Conservation (phyloP, 2,329 filamentous ascomycete species). For the Alternaria novae-zelandiae region DNA sequence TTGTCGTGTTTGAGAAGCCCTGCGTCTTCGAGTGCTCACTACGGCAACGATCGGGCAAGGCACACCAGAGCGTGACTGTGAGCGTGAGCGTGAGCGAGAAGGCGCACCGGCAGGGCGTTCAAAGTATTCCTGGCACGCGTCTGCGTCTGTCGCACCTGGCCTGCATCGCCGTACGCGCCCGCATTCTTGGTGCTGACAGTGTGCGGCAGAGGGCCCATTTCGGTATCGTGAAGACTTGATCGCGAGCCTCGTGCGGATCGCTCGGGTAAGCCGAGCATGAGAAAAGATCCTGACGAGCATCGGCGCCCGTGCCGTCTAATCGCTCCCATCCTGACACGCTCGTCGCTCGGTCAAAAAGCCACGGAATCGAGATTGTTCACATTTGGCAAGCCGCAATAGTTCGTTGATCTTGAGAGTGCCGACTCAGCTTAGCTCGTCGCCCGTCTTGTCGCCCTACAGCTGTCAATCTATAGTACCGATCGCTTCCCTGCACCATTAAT, state of each 20-base stretch:
- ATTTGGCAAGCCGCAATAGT: constrained; percentile 18
- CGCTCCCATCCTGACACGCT: constrained; percentile 32
- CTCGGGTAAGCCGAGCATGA: constrained; percentile 39
- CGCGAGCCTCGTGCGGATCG: constrained; percentile 40
- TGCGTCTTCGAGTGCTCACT: constrained; percentile 12
- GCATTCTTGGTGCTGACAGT: constrained; percentile 16
- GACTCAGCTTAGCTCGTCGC: constrained; percentile 17
- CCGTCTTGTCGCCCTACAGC: constrained; percentile 41
- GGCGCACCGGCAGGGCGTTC: constrained; percentile 10
- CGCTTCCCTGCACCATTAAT: constrained; percentile 30
- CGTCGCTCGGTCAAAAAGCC: constrained; percentile 24
- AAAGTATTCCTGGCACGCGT: constrained; percentile 7
- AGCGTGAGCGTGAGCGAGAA: not conserved
- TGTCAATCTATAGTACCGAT: constrained; percentile 34
- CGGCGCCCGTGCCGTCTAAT: constrained; percentile 37
- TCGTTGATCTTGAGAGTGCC: constrained; percentile 16
- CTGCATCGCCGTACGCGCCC: constrained; percentile 15
- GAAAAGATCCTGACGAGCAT: constrained; percentile 34
- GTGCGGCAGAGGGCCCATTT: constrained; percentile 16
- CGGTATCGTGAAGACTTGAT: constrained; percentile 34
- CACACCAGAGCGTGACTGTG: constrained; percentile 2
- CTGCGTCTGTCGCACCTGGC: not conserved
- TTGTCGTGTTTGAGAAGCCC: constrained; percentile 11
- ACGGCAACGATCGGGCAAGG: constrained; percentile 7
- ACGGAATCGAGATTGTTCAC: constrained; percentile 6